Percentiles rank a stretch among this genome's conserved stretches.
Evolutionary conservation across 2,329 filamentous ascomycete genomes (phyloP).

Genomic region (Penicillium sp.): DNA sequence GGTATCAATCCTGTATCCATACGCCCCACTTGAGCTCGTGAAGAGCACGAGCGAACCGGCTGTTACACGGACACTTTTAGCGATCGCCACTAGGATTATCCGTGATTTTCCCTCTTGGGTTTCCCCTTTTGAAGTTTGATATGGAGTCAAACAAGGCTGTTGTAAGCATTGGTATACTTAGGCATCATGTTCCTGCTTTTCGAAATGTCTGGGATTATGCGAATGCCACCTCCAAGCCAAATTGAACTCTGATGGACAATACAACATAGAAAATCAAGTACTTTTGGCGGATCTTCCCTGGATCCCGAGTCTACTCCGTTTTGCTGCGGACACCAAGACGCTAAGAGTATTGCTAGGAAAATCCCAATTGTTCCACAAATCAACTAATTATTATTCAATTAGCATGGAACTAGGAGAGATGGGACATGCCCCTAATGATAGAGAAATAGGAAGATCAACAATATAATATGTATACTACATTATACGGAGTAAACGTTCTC

Average conservation of each 20-base stretch:
- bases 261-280: background rate
- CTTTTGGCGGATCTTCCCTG: constrained; percentile 2
- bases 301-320: background rate
- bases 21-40: constrained; percentile 28
- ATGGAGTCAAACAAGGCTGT: no score
- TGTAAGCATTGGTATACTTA: no score
- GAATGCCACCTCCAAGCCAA: no score
- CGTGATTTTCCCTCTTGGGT: constrained; percentile 13
- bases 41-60: background rate
- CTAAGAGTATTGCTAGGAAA: constrained; percentile 7
- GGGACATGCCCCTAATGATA: no score
- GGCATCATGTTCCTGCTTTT: no score
- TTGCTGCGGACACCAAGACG: background rate
- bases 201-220: no score
- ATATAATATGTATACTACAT: no score
- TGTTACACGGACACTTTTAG: constrained; percentile 12
- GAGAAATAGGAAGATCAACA: no score
- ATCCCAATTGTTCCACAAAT: constrained; percentile 17
- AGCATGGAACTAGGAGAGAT: no score
- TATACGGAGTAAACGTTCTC: no score
- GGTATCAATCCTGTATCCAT: background rate
- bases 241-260: no score
- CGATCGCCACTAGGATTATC: constrained; percentile 37
- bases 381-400: background rate
- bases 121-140: no score